Conservation (phyloP, 73 alveolate species). For the Paramecium bursaria region DNA sequence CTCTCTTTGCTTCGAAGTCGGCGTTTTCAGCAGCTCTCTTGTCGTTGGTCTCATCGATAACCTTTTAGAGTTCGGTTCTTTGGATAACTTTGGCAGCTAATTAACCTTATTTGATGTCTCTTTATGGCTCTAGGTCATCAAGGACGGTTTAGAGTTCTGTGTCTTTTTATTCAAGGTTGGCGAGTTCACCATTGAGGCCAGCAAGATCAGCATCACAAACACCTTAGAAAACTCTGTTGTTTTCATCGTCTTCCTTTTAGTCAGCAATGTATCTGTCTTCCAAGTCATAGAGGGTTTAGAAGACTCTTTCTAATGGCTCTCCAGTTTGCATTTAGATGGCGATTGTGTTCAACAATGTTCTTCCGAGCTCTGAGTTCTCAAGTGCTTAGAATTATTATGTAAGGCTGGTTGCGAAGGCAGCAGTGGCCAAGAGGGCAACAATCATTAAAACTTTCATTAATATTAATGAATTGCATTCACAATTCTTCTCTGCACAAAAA, state of each 20-base stretch:
- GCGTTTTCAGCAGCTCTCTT: constrained; percentile 38
- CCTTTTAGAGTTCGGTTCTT: constrained; percentile 57
- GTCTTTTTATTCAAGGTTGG: constrained; percentile 56
- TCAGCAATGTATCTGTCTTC: constrained; percentile 55
- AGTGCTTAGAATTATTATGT: too few relatives aligned
- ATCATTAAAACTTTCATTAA: too few relatives aligned
- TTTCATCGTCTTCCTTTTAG: constrained; percentile 58
- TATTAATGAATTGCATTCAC: too few relatives aligned
- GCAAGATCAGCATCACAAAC: constrained; percentile 62
- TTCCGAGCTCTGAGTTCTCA: too few relatives aligned
- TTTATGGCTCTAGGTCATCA: constrained; percentile 24
- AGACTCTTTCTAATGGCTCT: constrained; percentile 59
- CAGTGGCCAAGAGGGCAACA: too few relatives aligned
- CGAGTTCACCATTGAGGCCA: constrained; percentile 50
- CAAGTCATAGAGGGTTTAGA: constrained; percentile 60
- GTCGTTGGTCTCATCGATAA: constrained; percentile 45
- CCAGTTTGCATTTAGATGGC: constrained; percentile 62
- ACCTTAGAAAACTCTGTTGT: constrained; percentile 51
- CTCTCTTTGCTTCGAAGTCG: constrained; percentile 59
- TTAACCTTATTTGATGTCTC: constrained; percentile 48
- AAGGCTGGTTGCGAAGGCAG: too few relatives aligned
- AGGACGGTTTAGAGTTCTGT: constrained; percentile 38
- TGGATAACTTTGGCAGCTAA: constrained; percentile 4
- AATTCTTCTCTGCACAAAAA: too few relatives aligned
- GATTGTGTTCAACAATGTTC: constrained; percentile 52